Percentiles rank a stretch among this genome's conserved stretches.
Conservation (phyloP, 1,139 yeast species). For the Sugiyamaella japonica region DNA sequence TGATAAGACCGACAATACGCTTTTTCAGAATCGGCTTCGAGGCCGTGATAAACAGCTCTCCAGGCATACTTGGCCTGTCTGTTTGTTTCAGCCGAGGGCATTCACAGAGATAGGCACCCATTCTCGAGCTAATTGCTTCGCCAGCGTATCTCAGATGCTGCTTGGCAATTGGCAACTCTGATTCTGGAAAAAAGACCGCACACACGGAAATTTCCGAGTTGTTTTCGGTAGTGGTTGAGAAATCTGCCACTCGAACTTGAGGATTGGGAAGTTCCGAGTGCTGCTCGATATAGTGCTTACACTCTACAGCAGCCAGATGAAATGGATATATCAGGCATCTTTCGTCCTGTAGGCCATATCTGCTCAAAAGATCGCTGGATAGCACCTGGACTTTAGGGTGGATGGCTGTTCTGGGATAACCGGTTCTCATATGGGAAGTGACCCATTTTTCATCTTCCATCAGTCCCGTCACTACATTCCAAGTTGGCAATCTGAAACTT, state of each 20-base stretch:
- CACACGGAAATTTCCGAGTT: slow-evolving; percentile 54
- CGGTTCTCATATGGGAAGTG: slow-evolving; percentile 71
- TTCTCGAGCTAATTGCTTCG: slow-evolving; percentile 77
- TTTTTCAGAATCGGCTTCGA: slow-evolving; percentile 73
- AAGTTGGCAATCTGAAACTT: slow-evolving; percentile 88
- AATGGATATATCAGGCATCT: slow-evolving; percentile 73
- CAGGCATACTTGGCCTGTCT: neutral
- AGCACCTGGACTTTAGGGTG: slow-evolving; percentile 66
- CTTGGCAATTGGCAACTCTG: slow-evolving; percentile 63
- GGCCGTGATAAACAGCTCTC: slow-evolving; percentile 54
- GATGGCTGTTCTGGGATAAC: slow-evolving; percentile 82
- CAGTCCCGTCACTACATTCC: slow-evolving; percentile 90
- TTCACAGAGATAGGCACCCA: slow-evolving; percentile 8
- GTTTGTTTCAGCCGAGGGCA: neutral
- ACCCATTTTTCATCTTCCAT: slow-evolving; percentile 91
- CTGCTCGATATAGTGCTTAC: slow-evolving; percentile 68
- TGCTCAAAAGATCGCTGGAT: slow-evolving; percentile 38
- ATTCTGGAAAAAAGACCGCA: slow-evolving; percentile 68
- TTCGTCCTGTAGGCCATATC: slow-evolving; percentile 79
- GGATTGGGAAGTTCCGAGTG: slow-evolving; percentile 49
- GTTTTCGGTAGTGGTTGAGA: slow-evolving; percentile 32
- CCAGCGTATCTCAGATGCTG: slow-evolving; percentile 97
- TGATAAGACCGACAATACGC: slow-evolving; percentile 70
- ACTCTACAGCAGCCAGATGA: slow-evolving; percentile 77
- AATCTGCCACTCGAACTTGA: slow-evolving; percentile 47